Conservation (phyloP, 2,329 filamentous ascomycete genomes). For the Ophiostoma piceae region DNA sequence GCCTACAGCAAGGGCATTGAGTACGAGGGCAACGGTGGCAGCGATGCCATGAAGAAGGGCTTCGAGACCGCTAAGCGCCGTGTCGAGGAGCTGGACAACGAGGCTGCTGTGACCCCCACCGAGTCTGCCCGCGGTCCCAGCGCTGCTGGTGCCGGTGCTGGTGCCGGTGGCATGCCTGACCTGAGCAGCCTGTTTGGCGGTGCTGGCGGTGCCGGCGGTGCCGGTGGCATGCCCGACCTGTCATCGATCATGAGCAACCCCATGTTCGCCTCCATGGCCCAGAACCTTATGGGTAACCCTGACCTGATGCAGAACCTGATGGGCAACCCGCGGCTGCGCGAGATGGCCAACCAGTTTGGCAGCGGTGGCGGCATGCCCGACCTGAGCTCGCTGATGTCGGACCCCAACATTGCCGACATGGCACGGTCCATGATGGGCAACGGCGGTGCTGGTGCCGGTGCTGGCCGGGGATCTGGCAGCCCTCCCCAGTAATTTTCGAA, state of each 20-base stretch:
- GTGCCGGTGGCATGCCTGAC: conserved; percentile 60
- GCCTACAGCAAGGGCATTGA: conserved; percentile 92
- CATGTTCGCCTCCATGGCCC: conserved; percentile 96
- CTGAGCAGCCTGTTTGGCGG: conserved; percentile 65
- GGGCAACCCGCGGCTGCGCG: conserved; percentile 81
- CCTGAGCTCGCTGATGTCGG: conserved; percentile 77
- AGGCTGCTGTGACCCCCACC: conserved; percentile 37
- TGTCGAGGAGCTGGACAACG: conserved; percentile 68
- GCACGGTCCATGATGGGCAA: conserved; percentile 33
- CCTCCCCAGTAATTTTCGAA: neutral
- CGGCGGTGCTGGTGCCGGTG: conserved; percentile 20
- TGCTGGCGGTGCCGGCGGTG: conserved; percentile 55
- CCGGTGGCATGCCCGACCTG: conserved; percentile 82
- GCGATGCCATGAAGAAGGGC: conserved; percentile 95
- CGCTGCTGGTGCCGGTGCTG: conserved; percentile 35
- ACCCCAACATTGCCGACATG: conserved; percentile 86
- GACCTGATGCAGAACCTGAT: conserved; percentile 87
- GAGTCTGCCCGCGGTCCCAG: neutral
- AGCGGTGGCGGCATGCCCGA: conserved; percentile 69
- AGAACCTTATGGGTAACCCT: conserved; percentile 95
- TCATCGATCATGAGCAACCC: conserved; percentile 89
- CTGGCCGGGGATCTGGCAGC: conserved; percentile 16
- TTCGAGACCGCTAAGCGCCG: conserved; percentile 87
- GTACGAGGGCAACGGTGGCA: conserved; percentile 87
- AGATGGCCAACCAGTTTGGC: conserved; percentile 79